phyloP scores from a whole-genome alignment of 495 filamentous ascomycete species.

The Penicillium paxilli region DNA sequence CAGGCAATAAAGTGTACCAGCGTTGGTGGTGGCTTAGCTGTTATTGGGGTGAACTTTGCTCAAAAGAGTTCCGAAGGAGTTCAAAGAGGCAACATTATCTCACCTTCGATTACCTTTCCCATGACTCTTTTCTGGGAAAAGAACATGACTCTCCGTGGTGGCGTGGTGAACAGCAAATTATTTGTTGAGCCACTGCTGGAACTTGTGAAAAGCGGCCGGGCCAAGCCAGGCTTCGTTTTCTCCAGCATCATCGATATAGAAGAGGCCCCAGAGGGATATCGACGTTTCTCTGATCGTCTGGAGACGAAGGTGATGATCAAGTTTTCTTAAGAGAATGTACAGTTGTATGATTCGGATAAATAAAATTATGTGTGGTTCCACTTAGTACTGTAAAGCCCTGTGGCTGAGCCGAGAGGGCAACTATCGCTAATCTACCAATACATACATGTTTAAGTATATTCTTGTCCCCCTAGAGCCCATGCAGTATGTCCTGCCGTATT shows the following conservation, averaged over 20 bases:
- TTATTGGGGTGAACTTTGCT: constrained; percentile 7
- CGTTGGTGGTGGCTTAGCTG: constrained; percentile 5
- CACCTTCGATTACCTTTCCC: neutral
- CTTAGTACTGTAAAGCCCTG: no score
- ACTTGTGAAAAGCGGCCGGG: neutral
- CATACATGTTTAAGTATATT: constrained; percentile 20
- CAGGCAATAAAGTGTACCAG: neutral
- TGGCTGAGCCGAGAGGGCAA: constrained; percentile 28
- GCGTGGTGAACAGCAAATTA: constrained; percentile 5
- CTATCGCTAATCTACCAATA: constrained; percentile 27
- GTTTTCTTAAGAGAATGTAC: neutral
- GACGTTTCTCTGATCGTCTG: neutral
- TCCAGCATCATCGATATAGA: neutral
- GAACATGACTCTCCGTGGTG: constrained; percentile 9
- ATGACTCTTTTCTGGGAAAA: constrained; percentile 11
- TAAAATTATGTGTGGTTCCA: no score
- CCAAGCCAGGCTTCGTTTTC: neutral
- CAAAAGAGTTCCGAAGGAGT: neutral
- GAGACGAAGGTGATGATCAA: constrained; percentile 1
- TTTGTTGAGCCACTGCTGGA: constrained; percentile 10
- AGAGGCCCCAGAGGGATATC: neutral
- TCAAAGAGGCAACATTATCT: neutral
- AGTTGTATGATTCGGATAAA: no score
- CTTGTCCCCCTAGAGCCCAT: constrained; percentile 24
- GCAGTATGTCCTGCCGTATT: constrained; percentile 17